Percentiles rank a stretch among this genome's conserved stretches.
Evolutionary conservation across 139 green algal species (phyloP).

Genomic region (Dunaliella primolecta): DNA sequence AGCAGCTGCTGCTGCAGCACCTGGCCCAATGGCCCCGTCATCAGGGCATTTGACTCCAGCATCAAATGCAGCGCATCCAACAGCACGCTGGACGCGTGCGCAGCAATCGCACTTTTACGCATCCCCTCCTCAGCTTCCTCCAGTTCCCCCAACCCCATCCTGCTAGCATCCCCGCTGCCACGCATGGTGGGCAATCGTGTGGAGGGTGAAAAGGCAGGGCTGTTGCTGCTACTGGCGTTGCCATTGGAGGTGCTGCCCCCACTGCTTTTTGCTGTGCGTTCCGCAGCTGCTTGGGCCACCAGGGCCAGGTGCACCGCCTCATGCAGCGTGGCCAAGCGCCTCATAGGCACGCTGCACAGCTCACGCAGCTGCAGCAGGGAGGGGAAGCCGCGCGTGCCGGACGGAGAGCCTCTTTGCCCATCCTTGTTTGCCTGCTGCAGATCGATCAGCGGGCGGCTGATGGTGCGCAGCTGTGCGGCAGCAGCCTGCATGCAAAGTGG

Average conservation of each 20-base stretch:
- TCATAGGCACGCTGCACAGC: slow-evolving; percentile 5
- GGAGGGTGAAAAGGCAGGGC: background rate
- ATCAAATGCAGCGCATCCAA: background rate
- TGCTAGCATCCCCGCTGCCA: background rate
- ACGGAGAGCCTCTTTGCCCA: background rate
- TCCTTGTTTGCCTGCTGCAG: slow-evolving; percentile 20
- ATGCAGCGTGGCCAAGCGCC: background rate
- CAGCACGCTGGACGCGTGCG: background rate
- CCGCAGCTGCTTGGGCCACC: background rate
- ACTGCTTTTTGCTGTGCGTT: background rate
- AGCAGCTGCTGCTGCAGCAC: slow-evolving; percentile 13
- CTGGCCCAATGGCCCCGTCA: background rate
- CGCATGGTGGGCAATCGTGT: background rate
- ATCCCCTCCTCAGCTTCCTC: background rate
- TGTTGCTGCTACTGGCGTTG: background rate
- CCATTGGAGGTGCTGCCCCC: background rate
- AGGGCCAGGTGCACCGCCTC: background rate
- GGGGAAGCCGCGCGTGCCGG: background rate
- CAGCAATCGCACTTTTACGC: background rate
- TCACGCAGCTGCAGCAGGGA: slow-evolving; percentile 11
- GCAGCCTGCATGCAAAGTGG: background rate
- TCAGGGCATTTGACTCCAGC: background rate
- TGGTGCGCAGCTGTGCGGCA: background rate
- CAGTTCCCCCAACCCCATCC: too few relatives aligned
- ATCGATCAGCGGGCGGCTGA: slow-evolving; percentile 9